Conservation (phyloP, 2,329 filamentous ascomycete genomes). For the Aspergillus sp. region DNA sequence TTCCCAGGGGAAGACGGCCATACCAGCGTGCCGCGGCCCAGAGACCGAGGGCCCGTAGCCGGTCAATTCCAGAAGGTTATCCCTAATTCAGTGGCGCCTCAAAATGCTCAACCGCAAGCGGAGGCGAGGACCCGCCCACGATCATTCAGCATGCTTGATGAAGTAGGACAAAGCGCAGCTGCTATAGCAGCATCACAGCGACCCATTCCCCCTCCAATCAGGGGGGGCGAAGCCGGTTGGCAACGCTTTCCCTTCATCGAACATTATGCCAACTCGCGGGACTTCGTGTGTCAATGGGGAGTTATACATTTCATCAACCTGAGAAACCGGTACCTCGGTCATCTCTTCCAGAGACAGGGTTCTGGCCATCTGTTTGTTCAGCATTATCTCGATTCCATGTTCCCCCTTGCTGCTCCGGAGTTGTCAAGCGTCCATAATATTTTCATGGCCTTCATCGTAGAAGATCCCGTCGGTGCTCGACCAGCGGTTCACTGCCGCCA, state of each 20-base stretch:
- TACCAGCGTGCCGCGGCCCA: neutral
- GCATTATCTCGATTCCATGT: conserved; percentile 47
- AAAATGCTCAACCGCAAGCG: too few relatives aligned
- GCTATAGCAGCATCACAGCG: neutral
- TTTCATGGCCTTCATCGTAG: conserved; percentile 36
- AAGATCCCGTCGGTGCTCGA: conserved; percentile 1
- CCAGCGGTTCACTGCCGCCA: neutral
- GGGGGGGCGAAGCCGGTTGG: neutral
- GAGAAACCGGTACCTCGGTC: conserved; percentile 50
- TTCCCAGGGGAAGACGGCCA: conserved; percentile 30
- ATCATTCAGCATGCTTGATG: too few relatives aligned
- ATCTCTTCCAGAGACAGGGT: conserved; percentile 46
- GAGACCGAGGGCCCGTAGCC: neutral
- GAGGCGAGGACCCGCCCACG: too few relatives aligned
- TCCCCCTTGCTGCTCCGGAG: conserved; percentile 30
- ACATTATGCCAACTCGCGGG: conserved; percentile 73
- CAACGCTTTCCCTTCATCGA: conserved; percentile 63
- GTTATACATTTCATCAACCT: conserved; percentile 64
- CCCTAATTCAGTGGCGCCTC: too few relatives aligned
- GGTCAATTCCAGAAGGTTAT: neutral
- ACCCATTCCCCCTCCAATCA: neutral
- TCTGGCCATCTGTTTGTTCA: conserved; percentile 46
- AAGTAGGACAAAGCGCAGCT: too few relatives aligned
- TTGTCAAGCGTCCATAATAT: conserved; percentile 26
- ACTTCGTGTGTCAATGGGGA: conserved; percentile 74